These are phyloP conservation scores for Penicillium sp. DNA, from an alignment of 2,329 filamentous ascomycete species.

Conservation along the genomic window DNA sequence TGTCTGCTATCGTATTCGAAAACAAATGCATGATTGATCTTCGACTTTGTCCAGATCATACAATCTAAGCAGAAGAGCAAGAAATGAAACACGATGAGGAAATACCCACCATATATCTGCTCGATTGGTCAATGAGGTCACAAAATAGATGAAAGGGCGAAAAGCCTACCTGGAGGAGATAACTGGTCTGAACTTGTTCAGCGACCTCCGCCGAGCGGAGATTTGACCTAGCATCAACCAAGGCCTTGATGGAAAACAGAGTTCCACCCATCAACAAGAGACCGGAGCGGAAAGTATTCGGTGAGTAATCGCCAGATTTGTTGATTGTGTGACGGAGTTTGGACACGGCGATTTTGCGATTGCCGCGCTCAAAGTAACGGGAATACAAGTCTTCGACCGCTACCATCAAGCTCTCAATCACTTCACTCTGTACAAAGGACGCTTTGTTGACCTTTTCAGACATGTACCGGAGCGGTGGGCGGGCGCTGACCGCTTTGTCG, in stretches of 20 bases:
- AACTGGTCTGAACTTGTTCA: conserved; percentile 59
- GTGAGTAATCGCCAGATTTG: conserved; percentile 59
- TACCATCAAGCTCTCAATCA: conserved; percentile 76
- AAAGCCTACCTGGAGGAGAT: conserved; percentile 63
- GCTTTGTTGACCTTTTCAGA: conserved; percentile 86
- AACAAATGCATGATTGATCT: conserved; percentile 94
- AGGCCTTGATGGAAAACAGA: conserved; percentile 66
- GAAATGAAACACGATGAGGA: conserved; percentile 77
- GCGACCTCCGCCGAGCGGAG: conserved; percentile 53
- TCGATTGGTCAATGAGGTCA: conserved; percentile 25
- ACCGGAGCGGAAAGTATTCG: conserved; percentile 60
- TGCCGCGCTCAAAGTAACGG: conserved; percentile 89
- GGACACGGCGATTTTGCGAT: conserved; percentile 84
- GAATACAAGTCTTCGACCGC: conserved; percentile 89
- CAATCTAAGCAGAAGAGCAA: conserved; percentile 84
- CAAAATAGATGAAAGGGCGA: conserved; percentile 1
- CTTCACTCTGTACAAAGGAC: conserved; percentile 87
- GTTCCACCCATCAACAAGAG: conserved; percentile 67
- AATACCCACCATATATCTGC: conserved; percentile 89
- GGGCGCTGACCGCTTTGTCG: conserved; percentile 82
- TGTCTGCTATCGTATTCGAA: conserved; percentile 93
- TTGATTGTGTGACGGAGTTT: conserved; percentile 75
- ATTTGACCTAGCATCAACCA: conserved; percentile 58
- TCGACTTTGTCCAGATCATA: conserved; percentile 75
- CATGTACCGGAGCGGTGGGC: conserved; percentile 78